Conservation (phyloP, 2,329 filamentous ascomycete genomes). For the Ilyonectria robusta region DNA sequence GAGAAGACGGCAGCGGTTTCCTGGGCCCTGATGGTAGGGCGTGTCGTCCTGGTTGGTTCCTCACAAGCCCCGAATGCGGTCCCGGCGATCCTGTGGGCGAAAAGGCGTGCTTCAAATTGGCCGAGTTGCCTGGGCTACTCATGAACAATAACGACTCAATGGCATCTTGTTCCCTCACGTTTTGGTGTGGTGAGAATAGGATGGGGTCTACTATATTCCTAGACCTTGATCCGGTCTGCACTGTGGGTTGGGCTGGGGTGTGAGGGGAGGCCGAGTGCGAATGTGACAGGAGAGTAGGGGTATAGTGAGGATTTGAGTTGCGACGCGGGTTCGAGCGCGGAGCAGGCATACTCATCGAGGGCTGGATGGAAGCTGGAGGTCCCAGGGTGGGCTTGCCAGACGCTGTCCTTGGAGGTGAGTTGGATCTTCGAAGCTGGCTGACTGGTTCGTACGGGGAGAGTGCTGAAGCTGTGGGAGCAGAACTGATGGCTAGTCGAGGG, state of each 20-base stretch:
- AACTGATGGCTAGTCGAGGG: slow-evolving; percentile 59
- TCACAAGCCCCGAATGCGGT: slow-evolving; percentile 37
- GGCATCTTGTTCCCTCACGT: slow-evolving; percentile 84
- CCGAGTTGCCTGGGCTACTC: slow-evolving; percentile 82
- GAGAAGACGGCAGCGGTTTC: slow-evolving; percentile 65
- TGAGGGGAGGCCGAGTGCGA: slow-evolving; percentile 64
- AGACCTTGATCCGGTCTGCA: slow-evolving; percentile 49
- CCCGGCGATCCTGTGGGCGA: slow-evolving; percentile 59
- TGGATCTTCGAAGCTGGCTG: slow-evolving; percentile 47
- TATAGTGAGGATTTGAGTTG: slow-evolving; percentile 64
- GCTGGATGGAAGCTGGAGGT: slow-evolving; percentile 69
- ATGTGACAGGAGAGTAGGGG: slow-evolving; percentile 65
- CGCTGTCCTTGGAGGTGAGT: slow-evolving; percentile 55
- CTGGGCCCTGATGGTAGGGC: slow-evolving; percentile 65
- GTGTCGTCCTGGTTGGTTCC: slow-evolving; percentile 46
- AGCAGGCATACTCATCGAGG: slow-evolving; percentile 55
- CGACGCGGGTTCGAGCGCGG: slow-evolving; percentile 61
- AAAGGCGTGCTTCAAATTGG: slow-evolving; percentile 71
- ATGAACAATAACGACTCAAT: slow-evolving; percentile 86
- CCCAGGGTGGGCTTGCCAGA: slow-evolving; percentile 60
- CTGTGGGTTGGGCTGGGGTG: slow-evolving; percentile 56
- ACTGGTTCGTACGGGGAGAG: slow-evolving; percentile 49
- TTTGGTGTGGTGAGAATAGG: slow-evolving; percentile 72
- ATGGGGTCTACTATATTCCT: slow-evolving; percentile 64
- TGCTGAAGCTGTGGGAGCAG: slow-evolving; percentile 47